These are phyloP conservation scores for Zarea fungicola DNA, from an alignment of 2,329 filamentous ascomycete species.

Conservation along the genomic window DNA sequence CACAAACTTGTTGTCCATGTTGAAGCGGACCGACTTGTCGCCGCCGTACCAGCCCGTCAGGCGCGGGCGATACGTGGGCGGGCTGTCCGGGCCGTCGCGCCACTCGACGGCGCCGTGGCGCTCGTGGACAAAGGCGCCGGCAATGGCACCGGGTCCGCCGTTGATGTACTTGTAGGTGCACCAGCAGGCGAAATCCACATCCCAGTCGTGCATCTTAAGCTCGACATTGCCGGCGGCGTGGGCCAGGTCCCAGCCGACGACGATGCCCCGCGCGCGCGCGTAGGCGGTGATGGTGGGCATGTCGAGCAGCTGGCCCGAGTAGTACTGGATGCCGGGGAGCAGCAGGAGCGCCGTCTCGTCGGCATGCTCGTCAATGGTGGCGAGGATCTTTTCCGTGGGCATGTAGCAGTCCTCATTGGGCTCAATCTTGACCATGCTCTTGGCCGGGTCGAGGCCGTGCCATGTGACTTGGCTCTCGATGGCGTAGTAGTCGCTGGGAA, in stretches of 20 bases:
- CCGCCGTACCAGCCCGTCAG: slow-evolving; percentile 85
- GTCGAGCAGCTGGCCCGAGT: slow-evolving; percentile 84
- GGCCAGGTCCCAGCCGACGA: slow-evolving; percentile 83
- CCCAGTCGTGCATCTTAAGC: slow-evolving; percentile 76
- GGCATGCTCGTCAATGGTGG: slow-evolving; percentile 69
- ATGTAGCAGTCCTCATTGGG: slow-evolving; percentile 58
- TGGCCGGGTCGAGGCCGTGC: slow-evolving; percentile 61
- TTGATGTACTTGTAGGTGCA: slow-evolving; percentile 96
- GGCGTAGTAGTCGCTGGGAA: slow-evolving; percentile 83
- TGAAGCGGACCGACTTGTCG: slow-evolving; percentile 70
- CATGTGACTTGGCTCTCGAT: slow-evolving; percentile 74
- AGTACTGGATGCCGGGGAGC: slow-evolving; percentile 86
- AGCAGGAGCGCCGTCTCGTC: slow-evolving; percentile 69
- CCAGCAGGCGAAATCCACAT: slow-evolving; percentile 88
- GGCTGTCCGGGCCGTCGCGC: slow-evolving; percentile 29
- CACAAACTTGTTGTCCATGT: slow-evolving; percentile 76
- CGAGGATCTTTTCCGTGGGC: slow-evolving; percentile 64
- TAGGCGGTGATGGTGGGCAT: slow-evolving; percentile 73
- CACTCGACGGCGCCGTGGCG: slow-evolving; percentile 55
- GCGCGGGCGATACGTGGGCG: slow-evolving; percentile 53
- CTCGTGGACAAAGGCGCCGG: slow-evolving; percentile 75
- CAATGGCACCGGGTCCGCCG: slow-evolving; percentile 75
- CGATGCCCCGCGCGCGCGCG: slow-evolving; percentile 64
- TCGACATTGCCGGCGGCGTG: slow-evolving; percentile 83
- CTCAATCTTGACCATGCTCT: slow-evolving; percentile 69